phyloP scores from a whole-genome alignment of 192 early-diverging fungal species.

The Diversispora eburnea region DNA sequence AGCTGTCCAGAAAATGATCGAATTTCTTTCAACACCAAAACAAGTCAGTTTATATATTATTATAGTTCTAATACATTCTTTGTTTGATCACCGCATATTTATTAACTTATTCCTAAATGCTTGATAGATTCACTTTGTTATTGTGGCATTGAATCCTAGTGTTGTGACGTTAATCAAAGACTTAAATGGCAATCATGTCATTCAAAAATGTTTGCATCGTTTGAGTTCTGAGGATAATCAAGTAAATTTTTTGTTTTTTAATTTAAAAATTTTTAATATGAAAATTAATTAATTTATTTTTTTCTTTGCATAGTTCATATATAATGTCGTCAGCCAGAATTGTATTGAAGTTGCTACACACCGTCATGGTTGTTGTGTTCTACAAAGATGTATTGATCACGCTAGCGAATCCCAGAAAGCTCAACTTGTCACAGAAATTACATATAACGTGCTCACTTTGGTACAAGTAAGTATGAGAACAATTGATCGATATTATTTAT shows the following conservation, averaged over 20 bases:
- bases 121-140: conserved; percentile 61
- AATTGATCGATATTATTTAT: background rate
- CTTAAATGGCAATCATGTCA: conserved; percentile 88
- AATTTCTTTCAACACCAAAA: conserved; percentile 61
- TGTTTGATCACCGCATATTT: background rate
- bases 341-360: conserved; percentile 87
- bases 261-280: background rate
- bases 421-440: conserved; percentile 76
- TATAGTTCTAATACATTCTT: background rate
- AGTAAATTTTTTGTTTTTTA: background rate
- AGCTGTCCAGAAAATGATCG: conserved; percentile 90
- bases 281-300: background rate
- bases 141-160: conserved; percentile 61
- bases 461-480: conserved; percentile 51
- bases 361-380: conserved; percentile 86
- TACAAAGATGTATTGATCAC: conserved; percentile 88
- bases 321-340: conserved; percentile 71
- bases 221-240: conserved; percentile 71
- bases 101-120: background rate
- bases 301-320: conserved; percentile 62
- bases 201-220: conserved; percentile 84
- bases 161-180: conserved; percentile 86
- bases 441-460: conserved; percentile 64
- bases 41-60: conserved; percentile 37
- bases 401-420: conserved; percentile 65